Conservation (phyloP, 2,329 filamentous ascomycete species). For the Sporothrix brasiliensis region DNA sequence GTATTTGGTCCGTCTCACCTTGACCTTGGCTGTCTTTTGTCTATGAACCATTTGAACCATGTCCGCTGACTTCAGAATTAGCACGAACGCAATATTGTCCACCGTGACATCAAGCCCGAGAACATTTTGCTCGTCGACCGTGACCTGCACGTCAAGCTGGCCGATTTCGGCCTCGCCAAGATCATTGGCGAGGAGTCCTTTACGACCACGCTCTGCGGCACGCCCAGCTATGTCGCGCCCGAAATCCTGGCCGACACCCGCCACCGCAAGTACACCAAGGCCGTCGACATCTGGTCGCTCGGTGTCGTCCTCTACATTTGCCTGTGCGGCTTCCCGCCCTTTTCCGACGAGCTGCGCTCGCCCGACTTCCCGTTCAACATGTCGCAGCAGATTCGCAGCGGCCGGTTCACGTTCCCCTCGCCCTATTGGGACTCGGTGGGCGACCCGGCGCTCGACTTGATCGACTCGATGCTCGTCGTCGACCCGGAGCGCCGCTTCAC, state of each 20-base stretch:
- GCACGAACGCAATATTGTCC: slow-evolving; percentile 97
- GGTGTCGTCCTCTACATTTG: slow-evolving; percentile 99
- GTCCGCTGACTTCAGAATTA: slow-evolving; percentile 44
- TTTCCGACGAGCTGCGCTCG: slow-evolving; percentile 88
- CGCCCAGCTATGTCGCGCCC: slow-evolving; percentile 95
- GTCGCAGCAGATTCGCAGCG: slow-evolving; percentile 85
- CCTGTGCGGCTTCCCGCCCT: slow-evolving; percentile 93
- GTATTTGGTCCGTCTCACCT: slow-evolving; percentile 72
- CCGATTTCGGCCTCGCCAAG: slow-evolving; percentile 95
- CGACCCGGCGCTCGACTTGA: slow-evolving; percentile 86
- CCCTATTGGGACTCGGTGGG: slow-evolving; percentile 93
- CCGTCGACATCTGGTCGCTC: slow-evolving; percentile 94
- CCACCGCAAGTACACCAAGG: slow-evolving; percentile 87
- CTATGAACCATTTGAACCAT: too few species aligned
- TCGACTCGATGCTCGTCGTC: slow-evolving; percentile 92
- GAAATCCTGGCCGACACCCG: slow-evolving; percentile 85
- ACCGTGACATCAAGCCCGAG: slow-evolving; percentile 96
- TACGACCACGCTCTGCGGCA: slow-evolving; percentile 92
- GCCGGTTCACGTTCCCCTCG: slow-evolving; percentile 89
- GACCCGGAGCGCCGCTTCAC: slow-evolving; percentile 81
- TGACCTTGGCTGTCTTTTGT: not conserved
- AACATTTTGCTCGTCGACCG: slow-evolving; percentile 91
- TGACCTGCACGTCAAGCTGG: slow-evolving; percentile 83
- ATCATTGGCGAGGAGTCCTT: slow-evolving; percentile 99
- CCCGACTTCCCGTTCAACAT: slow-evolving; percentile 81